Percentiles rank a stretch among this genome's conserved stretches.
These are phyloP conservation scores for Coelastrella sp. DNA, from an alignment of 139 green algal genomes.

Conservation along the genomic window DNA sequence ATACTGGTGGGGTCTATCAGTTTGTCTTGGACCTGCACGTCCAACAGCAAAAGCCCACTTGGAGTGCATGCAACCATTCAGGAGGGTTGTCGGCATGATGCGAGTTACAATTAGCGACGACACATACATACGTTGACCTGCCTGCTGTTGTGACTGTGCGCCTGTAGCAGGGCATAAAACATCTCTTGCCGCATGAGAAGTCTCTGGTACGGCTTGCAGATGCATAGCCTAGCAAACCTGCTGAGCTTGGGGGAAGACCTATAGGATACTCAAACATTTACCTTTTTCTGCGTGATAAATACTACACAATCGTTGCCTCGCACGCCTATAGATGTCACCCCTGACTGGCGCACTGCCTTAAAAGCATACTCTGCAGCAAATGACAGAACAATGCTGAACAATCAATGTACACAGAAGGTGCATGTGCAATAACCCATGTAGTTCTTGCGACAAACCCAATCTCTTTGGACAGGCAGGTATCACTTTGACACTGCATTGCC, in stretches of 20 bases:
- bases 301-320: constrained; percentile 92
- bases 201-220: not conserved
- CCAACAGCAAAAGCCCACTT: not conserved
- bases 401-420: not conserved
- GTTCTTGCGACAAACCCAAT: too few relatives aligned
- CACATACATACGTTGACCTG: too few relatives aligned
- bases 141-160: too few relatives aligned
- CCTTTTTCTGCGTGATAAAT: constrained; percentile 94
- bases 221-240: not conserved
- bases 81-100: too few relatives aligned
- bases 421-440: too few relatives aligned
- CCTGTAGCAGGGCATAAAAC: too few relatives aligned
- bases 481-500: too few relatives aligned
- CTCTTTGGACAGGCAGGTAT: too few relatives aligned
- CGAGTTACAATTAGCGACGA: too few relatives aligned
- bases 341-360: constrained; percentile 94
- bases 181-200: too few relatives aligned
- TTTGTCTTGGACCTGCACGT: constrained; percentile 85
- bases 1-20: constrained; percentile 93
- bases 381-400: not conserved
- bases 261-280: constrained; percentile 43
- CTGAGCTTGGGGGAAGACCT: not conserved
- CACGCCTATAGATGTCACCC: constrained; percentile 94
- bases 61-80: too few relatives aligned
- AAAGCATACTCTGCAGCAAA: constrained; percentile 97